Conservation (phyloP, 352 stramenopile species). For the Pythium dissimile region DNA sequence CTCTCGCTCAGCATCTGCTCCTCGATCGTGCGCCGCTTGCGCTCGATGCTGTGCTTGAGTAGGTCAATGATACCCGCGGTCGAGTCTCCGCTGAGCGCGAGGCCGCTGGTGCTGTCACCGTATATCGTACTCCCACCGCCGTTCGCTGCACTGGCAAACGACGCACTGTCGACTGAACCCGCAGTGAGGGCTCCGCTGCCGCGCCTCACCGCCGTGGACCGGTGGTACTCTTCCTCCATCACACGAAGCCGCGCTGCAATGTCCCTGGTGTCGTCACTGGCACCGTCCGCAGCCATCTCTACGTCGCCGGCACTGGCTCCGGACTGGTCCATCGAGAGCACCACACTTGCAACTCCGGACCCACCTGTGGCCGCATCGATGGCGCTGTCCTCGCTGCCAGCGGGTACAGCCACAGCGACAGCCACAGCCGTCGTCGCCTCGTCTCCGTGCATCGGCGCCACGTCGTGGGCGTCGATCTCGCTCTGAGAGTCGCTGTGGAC, state of each 20-base stretch:
- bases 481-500: slow-evolving; percentile 32
- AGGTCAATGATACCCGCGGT: slow-evolving; percentile 45
- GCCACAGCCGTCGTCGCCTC: neutral
- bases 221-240: slow-evolving; percentile 48
- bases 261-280: slow-evolving; percentile 16
- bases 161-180: neutral
- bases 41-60: slow-evolving; percentile 51
- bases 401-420: too few species aligned
- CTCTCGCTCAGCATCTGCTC: slow-evolving; percentile 51
- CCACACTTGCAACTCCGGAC: neutral
- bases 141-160: neutral
- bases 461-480: slow-evolving; percentile 21
- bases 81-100: slow-evolving; percentile 3
- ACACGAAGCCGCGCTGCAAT: slow-evolving; percentile 30
- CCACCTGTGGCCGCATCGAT: too few species aligned
- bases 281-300: neutral
- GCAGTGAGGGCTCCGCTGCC: neutral
- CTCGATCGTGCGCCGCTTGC: slow-evolving; percentile 42
- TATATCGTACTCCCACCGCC: neutral
- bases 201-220: slow-evolving; percentile 14
- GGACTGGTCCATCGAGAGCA: neutral
- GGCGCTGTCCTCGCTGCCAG: too few species aligned
- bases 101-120: neutral
- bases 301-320: neutral
- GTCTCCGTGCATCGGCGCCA: neutral